phyloP scores from a whole-genome alignment of 139 green algal genomes.

The Dunaliella sp. region DNA sequence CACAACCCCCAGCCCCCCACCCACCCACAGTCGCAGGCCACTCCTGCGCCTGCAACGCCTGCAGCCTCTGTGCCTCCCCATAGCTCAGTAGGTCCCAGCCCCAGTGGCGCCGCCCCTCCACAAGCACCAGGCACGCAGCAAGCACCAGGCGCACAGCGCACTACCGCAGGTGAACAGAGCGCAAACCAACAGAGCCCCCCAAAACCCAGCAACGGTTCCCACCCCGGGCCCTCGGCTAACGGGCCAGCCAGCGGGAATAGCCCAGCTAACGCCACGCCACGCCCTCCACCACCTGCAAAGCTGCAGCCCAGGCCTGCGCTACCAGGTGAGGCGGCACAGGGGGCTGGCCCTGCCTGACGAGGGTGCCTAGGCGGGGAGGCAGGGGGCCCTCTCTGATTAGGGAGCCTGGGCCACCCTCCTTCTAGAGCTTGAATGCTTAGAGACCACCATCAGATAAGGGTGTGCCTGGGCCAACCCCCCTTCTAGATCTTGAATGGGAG shows the following conservation, averaged over 20 bases:
- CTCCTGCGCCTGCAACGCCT: not conserved
- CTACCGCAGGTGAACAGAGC: too few species aligned
- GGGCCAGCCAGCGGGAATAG: not conserved
- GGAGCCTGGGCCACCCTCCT: too few species aligned
- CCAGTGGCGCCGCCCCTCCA: not conserved
- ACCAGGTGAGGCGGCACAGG: too few species aligned
- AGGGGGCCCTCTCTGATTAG: too few species aligned
- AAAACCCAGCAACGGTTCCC: not conserved
- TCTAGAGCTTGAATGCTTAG: too few species aligned
- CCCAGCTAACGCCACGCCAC: not conserved
- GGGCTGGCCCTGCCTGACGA: too few species aligned
- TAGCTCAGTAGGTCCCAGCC: not conserved
- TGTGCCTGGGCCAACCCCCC: too few species aligned
- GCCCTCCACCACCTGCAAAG: not conserved
- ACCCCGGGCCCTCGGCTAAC: not conserved
- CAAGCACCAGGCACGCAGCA: too few species aligned
- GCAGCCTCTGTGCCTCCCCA: not conserved
- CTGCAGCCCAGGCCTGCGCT: not conserved
- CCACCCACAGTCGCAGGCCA: not conserved
- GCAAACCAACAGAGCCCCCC: too few species aligned
- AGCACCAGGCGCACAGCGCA: too few species aligned
- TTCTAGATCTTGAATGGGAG: not conserved
- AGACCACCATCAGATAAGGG: too few species aligned
- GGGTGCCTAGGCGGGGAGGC: too few species aligned
- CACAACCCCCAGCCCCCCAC: not conserved